A percentile compares a stretch with the other conserved stretches of the same genome.
Conservation (phyloP, 2,329 filamentous ascomycete species). For the Cadophora sp. region DNA sequence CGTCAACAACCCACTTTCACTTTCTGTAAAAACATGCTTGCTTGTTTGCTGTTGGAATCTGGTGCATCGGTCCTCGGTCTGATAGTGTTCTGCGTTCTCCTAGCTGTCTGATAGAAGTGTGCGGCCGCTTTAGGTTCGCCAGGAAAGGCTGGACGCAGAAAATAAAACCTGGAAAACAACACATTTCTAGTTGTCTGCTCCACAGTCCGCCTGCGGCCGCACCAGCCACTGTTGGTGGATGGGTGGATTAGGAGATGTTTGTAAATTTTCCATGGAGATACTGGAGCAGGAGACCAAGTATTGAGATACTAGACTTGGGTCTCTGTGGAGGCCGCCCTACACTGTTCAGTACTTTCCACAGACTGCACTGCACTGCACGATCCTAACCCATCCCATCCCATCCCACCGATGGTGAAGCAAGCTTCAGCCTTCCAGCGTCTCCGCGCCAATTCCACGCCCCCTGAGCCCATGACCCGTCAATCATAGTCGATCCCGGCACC, state of each 20-base stretch:
- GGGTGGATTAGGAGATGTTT: background rate
- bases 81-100: background rate
- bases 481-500: constrained; percentile 8
- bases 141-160: background rate
- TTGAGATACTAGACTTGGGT: background rate
- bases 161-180: background rate
- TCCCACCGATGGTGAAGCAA: background rate
- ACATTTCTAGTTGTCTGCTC: background rate
- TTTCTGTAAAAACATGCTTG: background rate
- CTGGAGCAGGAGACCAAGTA: background rate
- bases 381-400: background rate
- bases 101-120: background rate
- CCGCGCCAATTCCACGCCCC: constrained; percentile 8
- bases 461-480: constrained; percentile 2
- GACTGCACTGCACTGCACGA: background rate
- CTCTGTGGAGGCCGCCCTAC: background rate
- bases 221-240: background rate
- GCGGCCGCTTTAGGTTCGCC: constrained; percentile 3
- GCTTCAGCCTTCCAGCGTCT: constrained; percentile 11
- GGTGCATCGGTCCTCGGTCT: background rate
- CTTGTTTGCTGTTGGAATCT: background rate
- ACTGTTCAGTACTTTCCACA: too few species aligned
- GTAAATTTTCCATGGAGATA: background rate
- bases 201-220: background rate
- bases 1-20: background rate